A percentile compares a stretch with the other conserved stretches of the same genome.
Conservation (phyloP, 1,284 basidiomycete species). For the Vanrija sp. region DNA sequence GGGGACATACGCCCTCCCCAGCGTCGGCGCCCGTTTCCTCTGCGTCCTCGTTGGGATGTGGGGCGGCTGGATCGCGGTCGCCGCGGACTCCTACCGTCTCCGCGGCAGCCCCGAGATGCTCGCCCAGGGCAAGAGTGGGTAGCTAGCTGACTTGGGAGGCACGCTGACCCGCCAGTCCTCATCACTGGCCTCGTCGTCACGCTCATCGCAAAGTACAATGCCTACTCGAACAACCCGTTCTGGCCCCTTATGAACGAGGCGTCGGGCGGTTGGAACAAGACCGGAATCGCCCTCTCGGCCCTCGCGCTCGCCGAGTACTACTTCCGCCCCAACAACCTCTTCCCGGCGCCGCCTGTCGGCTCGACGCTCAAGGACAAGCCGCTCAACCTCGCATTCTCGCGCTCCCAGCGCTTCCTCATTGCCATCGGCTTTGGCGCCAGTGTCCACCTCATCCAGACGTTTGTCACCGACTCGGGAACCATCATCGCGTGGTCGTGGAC, state of each 20-base stretch:
- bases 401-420: conserved; percentile 13
- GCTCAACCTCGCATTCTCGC: conserved; percentile 5
- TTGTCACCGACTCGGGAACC: conserved; percentile 75
- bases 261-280: conserved; percentile 69
- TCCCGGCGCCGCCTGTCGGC: conserved; percentile 28
- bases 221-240: conserved; percentile 78
- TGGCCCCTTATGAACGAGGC: conserved; percentile 72
- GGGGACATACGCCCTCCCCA: conserved; percentile 58
- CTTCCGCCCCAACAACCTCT: conserved; percentile 32
- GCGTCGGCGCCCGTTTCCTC: conserved; percentile 58
- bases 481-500: conserved; percentile 89
- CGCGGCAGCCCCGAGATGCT: conserved; percentile 51
- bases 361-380: conserved; percentile 12
- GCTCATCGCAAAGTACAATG: conserved; percentile 70
- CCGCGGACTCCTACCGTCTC: conserved; percentile 57
- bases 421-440: conserved; percentile 65
- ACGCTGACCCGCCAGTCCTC: conserved; percentile 53
- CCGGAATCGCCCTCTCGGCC: conserved; percentile 54
- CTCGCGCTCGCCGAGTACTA: conserved; percentile 41
- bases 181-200: conserved; percentile 65
- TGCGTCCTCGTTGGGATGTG: conserved; percentile 59
- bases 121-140: conserved; percentile 58
- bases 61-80: conserved; percentile 55
- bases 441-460: conserved; percentile 71
- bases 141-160: background rate